Base-by-base conservation (phyloP, 176 grass and related monocot genomes). In the Phoenix roebelenii region DNA sequence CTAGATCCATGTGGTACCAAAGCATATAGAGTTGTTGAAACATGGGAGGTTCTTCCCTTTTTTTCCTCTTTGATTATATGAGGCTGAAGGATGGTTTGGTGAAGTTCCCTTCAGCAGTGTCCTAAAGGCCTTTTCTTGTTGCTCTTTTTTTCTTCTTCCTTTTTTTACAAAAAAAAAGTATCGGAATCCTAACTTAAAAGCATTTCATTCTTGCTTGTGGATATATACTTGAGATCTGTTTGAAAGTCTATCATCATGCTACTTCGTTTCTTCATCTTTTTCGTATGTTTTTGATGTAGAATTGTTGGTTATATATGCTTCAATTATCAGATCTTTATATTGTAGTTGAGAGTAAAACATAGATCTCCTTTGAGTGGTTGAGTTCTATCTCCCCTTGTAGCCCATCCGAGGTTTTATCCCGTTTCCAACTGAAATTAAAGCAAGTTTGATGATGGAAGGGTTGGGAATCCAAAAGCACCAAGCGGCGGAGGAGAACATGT, bases 401-500 rank as follows among this genome's bases (percentile, higher is more conserved):
- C 19, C 25, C 23, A 23, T 17, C 24, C 24, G 3, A 26, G 23
- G 1, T 15, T 26, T 59, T 16, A 14, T 4, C 57, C 24, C 18
- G 16, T 15, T 15, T 16, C 16, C 9, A 59, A 7, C 24, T 15
- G 15, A 24, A 16, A 17, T 59, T 4, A 24, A 28, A 26, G 24
- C 57, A 26, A 66, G 20, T 44, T 44, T 44, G 35, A 14, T 44
- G 35, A 44, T 44, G 10, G 14, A 44, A 18, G 20, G 50, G 64
- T 17, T 66, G 14, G 25, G 22, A 68, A 44, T 67, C 54, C 64
- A 55, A 15, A 51, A 67, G 0, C 51, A 22, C 7, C 22, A 67
- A 50, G 51, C 5, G 16, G 50, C 20, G 50, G 51, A 52, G 15
- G 25, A 54, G n/a, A 67, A 17, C 24, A 67, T 54, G 51, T 54